These are phyloP conservation scores for Pistacia integerrima DNA, from an alignment of 345 rosid genomes.

Conservation along the genomic window DNA sequence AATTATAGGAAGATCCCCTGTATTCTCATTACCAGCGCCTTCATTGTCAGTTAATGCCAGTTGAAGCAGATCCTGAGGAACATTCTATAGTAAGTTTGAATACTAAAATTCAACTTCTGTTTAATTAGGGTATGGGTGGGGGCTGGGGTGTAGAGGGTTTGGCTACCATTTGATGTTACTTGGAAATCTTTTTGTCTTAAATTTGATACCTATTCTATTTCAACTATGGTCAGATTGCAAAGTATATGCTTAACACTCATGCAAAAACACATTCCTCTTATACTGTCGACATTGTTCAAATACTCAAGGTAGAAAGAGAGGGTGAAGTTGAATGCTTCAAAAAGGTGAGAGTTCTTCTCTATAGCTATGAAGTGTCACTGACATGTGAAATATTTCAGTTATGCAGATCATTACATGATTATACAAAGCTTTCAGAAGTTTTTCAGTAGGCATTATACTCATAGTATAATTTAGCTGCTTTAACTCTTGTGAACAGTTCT, in stretches of 20 bases:
- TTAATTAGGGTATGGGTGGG: neutral
- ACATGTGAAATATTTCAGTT: conserved; percentile 5
- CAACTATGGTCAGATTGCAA: conserved; percentile 53
- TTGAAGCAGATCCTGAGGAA: conserved; percentile 65
- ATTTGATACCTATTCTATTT: conserved; percentile 16
- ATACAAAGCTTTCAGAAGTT: neutral
- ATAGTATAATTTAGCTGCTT: conserved; percentile 12
- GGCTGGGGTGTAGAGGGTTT: neutral
- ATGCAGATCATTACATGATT: conserved; percentile 7
- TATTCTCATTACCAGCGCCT: conserved; percentile 62
- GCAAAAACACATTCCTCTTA: conserved; percentile 83
- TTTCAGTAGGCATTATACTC: neutral
- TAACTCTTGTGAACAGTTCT: conserved; percentile 49
- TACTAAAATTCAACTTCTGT: neutral
- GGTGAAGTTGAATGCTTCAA: conserved; percentile 61
- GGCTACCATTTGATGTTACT: neutral
- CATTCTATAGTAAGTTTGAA: conserved; percentile 52
- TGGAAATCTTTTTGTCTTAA: conserved; percentile 1
- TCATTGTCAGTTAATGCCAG: conserved; percentile 64
- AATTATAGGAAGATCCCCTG: conserved; percentile 73
- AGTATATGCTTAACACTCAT: conserved; percentile 77
- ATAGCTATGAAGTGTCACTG: neutral
- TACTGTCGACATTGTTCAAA: conserved; percentile 64
- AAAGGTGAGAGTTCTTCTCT: conserved; percentile 44
- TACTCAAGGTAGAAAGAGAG: conserved; percentile 63